Evolutionary conservation across 192 early-diverging fungal genomes (phyloP), one percentile per base, ranked within the genome.

Genomic region (Coemansia sp.): DNA sequence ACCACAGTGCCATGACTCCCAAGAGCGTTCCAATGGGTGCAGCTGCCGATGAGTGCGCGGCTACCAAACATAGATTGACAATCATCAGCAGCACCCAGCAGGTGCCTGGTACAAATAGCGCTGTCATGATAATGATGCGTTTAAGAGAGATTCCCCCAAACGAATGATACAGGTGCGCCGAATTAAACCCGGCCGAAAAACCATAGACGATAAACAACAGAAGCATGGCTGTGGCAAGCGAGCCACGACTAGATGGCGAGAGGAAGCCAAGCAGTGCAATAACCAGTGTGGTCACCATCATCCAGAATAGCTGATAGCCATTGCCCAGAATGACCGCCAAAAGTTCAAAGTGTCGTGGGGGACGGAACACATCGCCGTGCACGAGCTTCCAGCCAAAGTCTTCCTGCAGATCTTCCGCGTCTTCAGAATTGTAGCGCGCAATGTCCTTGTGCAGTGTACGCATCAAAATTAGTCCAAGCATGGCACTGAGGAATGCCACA

Each of bases 351-450:
- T 88, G 86, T 25, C 83, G 65, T 3, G 96, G 93, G 23, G 93
- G 71, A n/a, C 96, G 88, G 82, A 98, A 98, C n/a, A 98, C 91
- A 74, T 98, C 96, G 28, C 93, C 94, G 56, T 98, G 96, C 6
- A 98, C 92, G 28, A 93, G 87, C 77, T 97, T 98, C 96, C 96
- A 98, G 3, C 96, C 96, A 87, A 92, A 96, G 60, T 98, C 96
- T 60, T 98, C 96, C 61, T 90, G 89, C 27, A 91, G 76, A 65
- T 91, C 88, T 61, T 92, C 88, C 56, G 66, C 51, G 48, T 75
- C 77, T 19, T 88, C 88, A 28, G 74, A 64, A 63, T 98, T 94
- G 72, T 98, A 98, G 21, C 96, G 88, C 12, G 93, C 89, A 77
- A 93, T 94, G 75, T 98, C 96, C 65, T 91, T 90, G 76, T 89